Base-by-base conservation (phyloP, 768 basidiomycete genomes). In the Tulasnella sp. region DNA sequence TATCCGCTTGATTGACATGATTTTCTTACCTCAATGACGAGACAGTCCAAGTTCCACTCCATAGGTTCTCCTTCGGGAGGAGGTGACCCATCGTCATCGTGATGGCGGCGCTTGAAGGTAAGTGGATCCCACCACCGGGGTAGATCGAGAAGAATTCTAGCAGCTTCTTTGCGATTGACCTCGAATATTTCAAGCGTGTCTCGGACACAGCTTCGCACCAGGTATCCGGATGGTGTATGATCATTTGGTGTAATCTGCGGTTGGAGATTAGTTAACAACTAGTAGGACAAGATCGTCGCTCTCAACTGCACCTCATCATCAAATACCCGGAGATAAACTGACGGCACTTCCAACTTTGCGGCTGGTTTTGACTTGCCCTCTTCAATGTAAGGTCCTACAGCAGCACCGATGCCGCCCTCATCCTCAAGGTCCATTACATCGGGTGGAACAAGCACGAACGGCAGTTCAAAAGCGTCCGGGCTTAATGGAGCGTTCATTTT, bases 91-190 rank as follows among this genome's bases (percentile, higher is more conserved):
- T 80, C 76, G 39, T 88, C 83, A 34, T 88, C 87, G 12, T 87
- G 88, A 16, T 89, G 87, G 76, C 85, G 87, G 7, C 89, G 86
- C 76, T 90, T 92, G 85, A 98, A 98, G 0, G 94, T 94, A 4
- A 92, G 93, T 2, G 85, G 82, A 4, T 88, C 78, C 71, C 89
- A 86, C 91, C 94, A 97, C 77, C 89, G 90, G 1, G 92, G 91
- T 70, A 91, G 89, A 78, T 94, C 90, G 62, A 97, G 84, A 6
- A 98, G 83, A 8, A 98, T 81, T 3, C 91, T 84, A 0, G 97
- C 95, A 75, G 90, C 91, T 77, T 99, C 97, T 79, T 96, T 97
- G 70, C 97, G 87, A 79, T 99, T 98, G 66, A 97, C 87, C 79
- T 98, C 96, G 77, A 92, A 98, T 17, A 98, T 90, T 72, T 93